A percentile compares a stretch with the other conserved stretches of the same genome.
Evolutionary conservation across 2,329 filamentous ascomycete genomes (phyloP).

Genomic region (Alternaria novae-zelandiae): DNA sequence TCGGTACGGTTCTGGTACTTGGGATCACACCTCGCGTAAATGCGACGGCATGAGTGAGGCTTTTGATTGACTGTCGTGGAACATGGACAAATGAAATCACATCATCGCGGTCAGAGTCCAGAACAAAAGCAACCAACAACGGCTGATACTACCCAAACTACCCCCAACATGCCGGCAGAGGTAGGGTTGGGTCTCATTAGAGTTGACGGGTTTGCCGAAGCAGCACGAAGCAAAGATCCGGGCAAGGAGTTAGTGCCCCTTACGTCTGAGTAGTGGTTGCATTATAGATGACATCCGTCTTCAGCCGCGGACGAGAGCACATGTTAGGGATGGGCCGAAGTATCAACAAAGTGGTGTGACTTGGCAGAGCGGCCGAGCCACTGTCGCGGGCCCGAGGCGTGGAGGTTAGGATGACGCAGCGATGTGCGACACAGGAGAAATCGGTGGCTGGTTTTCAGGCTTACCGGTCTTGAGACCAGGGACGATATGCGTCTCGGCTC

Average conservation of each 20-base stretch:
- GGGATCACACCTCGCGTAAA: constrained; percentile 25
- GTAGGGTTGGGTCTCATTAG: background rate
- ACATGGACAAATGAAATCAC: constrained; percentile 1
- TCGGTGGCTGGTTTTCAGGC: constrained; percentile 9
- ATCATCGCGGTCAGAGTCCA: background rate
- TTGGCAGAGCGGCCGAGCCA: constrained; percentile 21
- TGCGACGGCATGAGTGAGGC: constrained; percentile 27
- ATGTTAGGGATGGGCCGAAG: constrained; percentile 20
- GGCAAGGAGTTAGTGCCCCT: background rate
- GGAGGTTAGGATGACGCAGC: constrained; percentile 5
- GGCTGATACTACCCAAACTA: background rate
- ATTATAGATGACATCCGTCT: background rate
- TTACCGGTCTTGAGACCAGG: constrained; percentile 33
- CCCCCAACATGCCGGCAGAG: background rate
- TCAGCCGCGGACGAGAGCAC: constrained; percentile 19
- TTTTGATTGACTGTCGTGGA: constrained; percentile 12
- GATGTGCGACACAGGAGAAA: constrained; percentile 2
- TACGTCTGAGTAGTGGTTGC: constrained; percentile 6
- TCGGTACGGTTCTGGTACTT: constrained; percentile 28
- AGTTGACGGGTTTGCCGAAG: background rate
- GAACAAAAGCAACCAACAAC: background rate
- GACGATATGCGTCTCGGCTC: constrained; percentile 4
- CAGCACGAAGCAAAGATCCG: background rate
- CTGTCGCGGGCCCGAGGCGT: constrained; percentile 11
- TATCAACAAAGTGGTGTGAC: constrained; percentile 16